These are phyloP conservation scores for Lactarius sp. DNA, from an alignment of 768 basidiomycete species.

Conservation along the genomic window DNA sequence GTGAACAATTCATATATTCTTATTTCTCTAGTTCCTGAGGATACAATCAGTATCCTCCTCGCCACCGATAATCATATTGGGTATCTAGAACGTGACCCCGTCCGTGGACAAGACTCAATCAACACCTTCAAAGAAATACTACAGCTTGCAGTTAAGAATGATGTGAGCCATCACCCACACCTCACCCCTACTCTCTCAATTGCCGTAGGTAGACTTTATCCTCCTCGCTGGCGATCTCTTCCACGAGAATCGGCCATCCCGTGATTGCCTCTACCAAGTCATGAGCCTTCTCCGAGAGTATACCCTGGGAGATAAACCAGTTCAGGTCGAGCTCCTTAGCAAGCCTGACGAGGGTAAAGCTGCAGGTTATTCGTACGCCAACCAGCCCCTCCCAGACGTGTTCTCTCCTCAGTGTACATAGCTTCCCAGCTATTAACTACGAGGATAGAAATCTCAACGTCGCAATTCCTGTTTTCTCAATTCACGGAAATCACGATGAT, in stretches of 20 bases:
- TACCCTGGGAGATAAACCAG: conserved; percentile 80
- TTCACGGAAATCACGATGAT: conserved; percentile 99
- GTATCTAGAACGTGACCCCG: conserved; percentile 88
- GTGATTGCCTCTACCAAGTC: conserved; percentile 84
- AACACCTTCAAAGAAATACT: conserved; percentile 94
- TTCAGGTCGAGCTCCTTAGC: conserved; percentile 88
- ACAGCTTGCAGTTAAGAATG: conserved; percentile 81
- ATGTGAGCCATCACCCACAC: conserved; percentile 45
- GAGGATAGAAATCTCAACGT: conserved; percentile 96
- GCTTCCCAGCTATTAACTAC: conserved; percentile 95
- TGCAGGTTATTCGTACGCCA: conserved; percentile 70
- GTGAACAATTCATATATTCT: neutral
- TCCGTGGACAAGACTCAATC: conserved; percentile 92
- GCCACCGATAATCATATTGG: conserved; percentile 98
- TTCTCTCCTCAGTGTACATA: conserved; percentile 32
- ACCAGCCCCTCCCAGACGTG: neutral
- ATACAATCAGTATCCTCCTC: conserved; percentile 78
- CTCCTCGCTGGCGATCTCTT: conserved; percentile 95
- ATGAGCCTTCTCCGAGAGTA: conserved; percentile 88
- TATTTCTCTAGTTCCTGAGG: conserved; percentile 43
- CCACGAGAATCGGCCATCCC: conserved; percentile 93
- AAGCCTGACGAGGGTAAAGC: conserved; percentile 90
- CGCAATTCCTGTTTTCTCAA: conserved; percentile 95
- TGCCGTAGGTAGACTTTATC: conserved; percentile 82
- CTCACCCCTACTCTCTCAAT: conserved; percentile 6